Evolutionary conservation across 2,329 filamentous ascomycete genomes (phyloP).

Genomic region (Allantophomopsis cytisporea): DNA sequence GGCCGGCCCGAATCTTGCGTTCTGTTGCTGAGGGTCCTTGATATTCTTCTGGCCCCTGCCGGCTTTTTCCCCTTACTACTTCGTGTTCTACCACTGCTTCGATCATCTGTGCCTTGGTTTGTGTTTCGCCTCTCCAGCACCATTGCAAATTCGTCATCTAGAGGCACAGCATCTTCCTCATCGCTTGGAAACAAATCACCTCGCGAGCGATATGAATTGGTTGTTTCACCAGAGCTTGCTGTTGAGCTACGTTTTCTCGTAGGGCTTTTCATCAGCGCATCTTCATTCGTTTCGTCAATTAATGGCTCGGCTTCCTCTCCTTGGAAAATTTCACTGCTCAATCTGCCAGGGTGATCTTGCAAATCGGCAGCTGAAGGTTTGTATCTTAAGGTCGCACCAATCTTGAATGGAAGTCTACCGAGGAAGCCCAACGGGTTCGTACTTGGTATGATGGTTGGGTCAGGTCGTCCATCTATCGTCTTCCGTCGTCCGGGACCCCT

Average conservation of each 20-base stretch:
- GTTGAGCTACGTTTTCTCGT: constrained; percentile 62
- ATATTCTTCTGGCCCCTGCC: constrained; percentile 17
- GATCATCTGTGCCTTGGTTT: constrained; percentile 45
- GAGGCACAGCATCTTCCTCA: constrained; percentile 78
- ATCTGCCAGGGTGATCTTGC: constrained; percentile 64
- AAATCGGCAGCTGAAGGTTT: constrained; percentile 84
- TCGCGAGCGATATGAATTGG: constrained; percentile 73
- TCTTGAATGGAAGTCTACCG: constrained; percentile 69
- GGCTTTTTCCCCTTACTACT: constrained; percentile 45
- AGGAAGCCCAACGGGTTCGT: constrained; percentile 78
- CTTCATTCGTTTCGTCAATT: constrained; percentile 26
- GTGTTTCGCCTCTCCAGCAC: constrained; percentile 60
- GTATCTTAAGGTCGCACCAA: constrained; percentile 73
- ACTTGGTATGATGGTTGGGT: constrained; percentile 82
- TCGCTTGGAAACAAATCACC: constrained; percentile 89
- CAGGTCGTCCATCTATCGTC: constrained; percentile 31
- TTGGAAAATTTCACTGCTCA: constrained; percentile 24
- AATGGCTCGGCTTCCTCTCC: constrained; percentile 55
- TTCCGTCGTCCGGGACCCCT: constrained; percentile 44
- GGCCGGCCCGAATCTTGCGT: constrained; percentile 12
- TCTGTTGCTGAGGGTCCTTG: constrained; percentile 40
- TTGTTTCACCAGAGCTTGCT: constrained; percentile 65
- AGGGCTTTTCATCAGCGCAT: constrained; percentile 10
- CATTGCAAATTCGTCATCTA: constrained; percentile 87
- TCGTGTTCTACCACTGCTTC: constrained; percentile 50